Percentiles rank a stretch among this genome's conserved stretches.
These are phyloP conservation scores for Trametes maxima DNA, from an alignment of 768 basidiomycete genomes.

Conservation along the genomic window DNA sequence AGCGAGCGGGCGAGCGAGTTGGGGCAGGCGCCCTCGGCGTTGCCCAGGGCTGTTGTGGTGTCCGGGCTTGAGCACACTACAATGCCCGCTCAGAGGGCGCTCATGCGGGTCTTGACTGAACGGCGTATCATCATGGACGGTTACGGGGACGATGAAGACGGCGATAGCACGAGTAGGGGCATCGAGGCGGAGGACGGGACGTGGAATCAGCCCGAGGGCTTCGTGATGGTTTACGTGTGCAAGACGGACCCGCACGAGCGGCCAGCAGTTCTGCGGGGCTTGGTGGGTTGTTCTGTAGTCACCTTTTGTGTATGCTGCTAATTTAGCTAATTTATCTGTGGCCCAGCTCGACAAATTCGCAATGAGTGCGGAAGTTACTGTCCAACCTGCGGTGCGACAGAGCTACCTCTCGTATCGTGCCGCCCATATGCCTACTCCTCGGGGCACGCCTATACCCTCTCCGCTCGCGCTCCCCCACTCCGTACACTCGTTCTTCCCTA, in stretches of 20 bases:
- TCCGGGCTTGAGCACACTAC: constrained; percentile 70
- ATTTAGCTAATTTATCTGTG: neutral
- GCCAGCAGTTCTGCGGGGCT: constrained; percentile 61
- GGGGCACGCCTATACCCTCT: constrained; percentile 19
- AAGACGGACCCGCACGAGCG: constrained; percentile 62
- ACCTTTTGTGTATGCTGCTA: neutral
- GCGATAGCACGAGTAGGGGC: constrained; percentile 24
- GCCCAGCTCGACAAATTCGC: constrained; percentile 77
- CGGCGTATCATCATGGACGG: constrained; percentile 51
- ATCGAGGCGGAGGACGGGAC: constrained; percentile 36
- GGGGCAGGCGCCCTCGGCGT: constrained; percentile 25
- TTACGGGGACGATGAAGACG: constrained; percentile 31
- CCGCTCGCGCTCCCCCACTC: constrained; percentile 15
- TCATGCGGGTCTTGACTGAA: constrained; percentile 55
- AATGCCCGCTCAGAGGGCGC: constrained; percentile 55
- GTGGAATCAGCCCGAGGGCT: constrained; percentile 66
- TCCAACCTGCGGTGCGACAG: constrained; percentile 36
- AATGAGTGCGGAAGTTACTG: constrained; percentile 65
- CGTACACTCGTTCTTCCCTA: constrained; percentile 27
- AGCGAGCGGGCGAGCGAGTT: constrained; percentile 8
- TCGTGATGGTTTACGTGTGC: constrained; percentile 76
- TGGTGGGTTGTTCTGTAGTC: constrained; percentile 48
- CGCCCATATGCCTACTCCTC: constrained; percentile 37
- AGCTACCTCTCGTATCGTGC: constrained; percentile 39
- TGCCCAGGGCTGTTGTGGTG: constrained; percentile 64